Percentiles rank a stretch among this genome's conserved stretches.
Evolutionary conservation across 768 basidiomycete genomes (phyloP).

Genomic region (Amanita rimosa): DNA sequence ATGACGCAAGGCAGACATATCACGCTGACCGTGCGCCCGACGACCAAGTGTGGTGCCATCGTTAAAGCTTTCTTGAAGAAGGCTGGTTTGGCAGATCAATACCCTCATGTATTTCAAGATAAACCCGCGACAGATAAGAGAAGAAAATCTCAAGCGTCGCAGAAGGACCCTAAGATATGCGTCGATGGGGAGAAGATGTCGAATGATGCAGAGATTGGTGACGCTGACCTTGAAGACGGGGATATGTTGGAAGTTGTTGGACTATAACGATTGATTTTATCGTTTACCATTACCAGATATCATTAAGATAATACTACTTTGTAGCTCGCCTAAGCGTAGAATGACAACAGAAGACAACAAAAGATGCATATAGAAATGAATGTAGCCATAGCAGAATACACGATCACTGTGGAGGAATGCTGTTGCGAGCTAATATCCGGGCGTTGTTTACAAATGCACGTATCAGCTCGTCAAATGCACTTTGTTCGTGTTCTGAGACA

Average conservation of each 20-base stretch:
- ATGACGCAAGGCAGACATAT: conserved; percentile 38
- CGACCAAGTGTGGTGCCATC: conserved; percentile 68
- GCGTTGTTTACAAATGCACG: conserved; percentile 90
- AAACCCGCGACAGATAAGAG: conserved; percentile 19
- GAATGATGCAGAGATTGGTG: conserved; percentile 48
- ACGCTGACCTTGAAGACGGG: conserved; percentile 67
- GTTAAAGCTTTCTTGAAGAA: conserved; percentile 66
- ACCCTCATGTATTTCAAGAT: conserved; percentile 24
- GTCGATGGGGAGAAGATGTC: conserved; percentile 67
- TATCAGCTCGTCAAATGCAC: conserved; percentile 84
- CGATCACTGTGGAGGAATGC: conserved; percentile 12
- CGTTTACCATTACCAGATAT: background rate
- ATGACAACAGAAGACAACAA: background rate
- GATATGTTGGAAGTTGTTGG: conserved; percentile 71
- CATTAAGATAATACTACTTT: conserved; percentile 3
- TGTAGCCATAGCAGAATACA: background rate
- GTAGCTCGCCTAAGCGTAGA: background rate
- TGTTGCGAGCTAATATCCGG: conserved; percentile 79
- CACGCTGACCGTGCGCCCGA: conserved; percentile 56
- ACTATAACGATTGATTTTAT: conserved; percentile 20
- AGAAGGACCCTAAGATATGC: conserved; percentile 36
- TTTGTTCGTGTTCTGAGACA: conserved; percentile 50
- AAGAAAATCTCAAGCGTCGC: conserved; percentile 19
- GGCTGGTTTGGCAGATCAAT: conserved; percentile 47
- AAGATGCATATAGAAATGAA: background rate